These are phyloP conservation scores for Fusarium concolor DNA, from an alignment of 2,329 filamentous ascomycete species.

Conservation along the genomic window DNA sequence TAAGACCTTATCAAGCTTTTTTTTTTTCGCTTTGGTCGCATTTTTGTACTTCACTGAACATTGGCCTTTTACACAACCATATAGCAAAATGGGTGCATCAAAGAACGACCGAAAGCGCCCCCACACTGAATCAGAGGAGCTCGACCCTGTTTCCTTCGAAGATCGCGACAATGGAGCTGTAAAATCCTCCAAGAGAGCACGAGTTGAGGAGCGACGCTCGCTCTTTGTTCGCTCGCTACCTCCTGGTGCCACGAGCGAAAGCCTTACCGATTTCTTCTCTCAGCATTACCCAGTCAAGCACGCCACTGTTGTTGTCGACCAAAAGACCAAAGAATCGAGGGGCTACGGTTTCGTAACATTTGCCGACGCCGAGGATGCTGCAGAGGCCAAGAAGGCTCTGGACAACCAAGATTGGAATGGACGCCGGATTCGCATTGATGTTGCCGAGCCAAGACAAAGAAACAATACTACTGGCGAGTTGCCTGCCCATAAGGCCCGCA, in stretches of 20 bases:
- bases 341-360: slow-evolving; percentile 98
- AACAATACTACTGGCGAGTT: slow-evolving; percentile 60
- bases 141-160: slow-evolving; percentile 46
- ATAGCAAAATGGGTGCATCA: slow-evolving; percentile 45
- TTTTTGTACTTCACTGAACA: neutral
- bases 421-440: slow-evolving; percentile 84
- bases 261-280: slow-evolving; percentile 89
- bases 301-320: slow-evolving; percentile 90
- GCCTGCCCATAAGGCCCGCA: slow-evolving; percentile 63
- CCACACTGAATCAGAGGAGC: slow-evolving; percentile 50
- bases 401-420: slow-evolving; percentile 83
- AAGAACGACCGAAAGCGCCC: slow-evolving; percentile 53
- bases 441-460: slow-evolving; percentile 87
- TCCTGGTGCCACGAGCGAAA: slow-evolving; percentile 80
- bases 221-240: slow-evolving; percentile 94
- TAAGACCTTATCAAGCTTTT: slow-evolving; percentile 30
- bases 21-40: slow-evolving; percentile 28
- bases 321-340: slow-evolving; percentile 85
- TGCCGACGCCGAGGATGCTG: slow-evolving; percentile 90
- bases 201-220: slow-evolving; percentile 73
- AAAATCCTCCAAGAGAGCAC: slow-evolving; percentile 64
- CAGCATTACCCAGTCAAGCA: slow-evolving; percentile 96
- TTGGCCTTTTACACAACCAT: neutral
- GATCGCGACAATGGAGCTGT: slow-evolving; percentile 49
- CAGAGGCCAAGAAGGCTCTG: slow-evolving; percentile 82